A percentile compares a stretch with the other conserved stretches of the same genome.
These are phyloP conservation scores for Fusarium sp. DNA, from an alignment of 2,329 filamentous ascomycete genomes.

Conservation along the genomic window DNA sequence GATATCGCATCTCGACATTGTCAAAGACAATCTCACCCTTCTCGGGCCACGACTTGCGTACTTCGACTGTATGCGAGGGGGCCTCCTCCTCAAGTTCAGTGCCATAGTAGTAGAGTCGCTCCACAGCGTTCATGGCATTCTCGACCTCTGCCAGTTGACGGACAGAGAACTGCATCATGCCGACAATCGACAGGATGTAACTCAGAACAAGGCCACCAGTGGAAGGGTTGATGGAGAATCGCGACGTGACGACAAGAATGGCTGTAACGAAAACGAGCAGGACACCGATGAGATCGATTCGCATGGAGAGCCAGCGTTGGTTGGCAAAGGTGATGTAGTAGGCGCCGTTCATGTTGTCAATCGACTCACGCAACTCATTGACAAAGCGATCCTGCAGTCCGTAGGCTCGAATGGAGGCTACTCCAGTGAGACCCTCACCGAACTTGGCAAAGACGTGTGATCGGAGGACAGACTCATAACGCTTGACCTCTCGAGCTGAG, in stretches of 20 bases:
- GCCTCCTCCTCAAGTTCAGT: constrained; percentile 90
- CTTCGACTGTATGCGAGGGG: constrained; percentile 81
- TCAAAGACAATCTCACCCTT: constrained; percentile 85
- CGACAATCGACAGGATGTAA: constrained; percentile 93
- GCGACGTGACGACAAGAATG: constrained; percentile 91
- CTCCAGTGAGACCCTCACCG: constrained; percentile 87
- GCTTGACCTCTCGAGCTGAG: constrained; percentile 94
- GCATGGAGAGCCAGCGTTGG: constrained; percentile 90
- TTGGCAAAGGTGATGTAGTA: constrained; percentile 97
- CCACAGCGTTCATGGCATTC: constrained; percentile 98
- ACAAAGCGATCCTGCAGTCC: constrained; percentile 84
- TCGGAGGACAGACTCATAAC: constrained; percentile 90
- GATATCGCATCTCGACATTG: constrained; percentile 85
- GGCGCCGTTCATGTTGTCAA: constrained; percentile 93
- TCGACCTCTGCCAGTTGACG: constrained; percentile 95
- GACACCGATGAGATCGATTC: constrained; percentile 88
- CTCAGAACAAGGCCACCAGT: constrained; percentile 91
- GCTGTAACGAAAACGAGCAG: constrained; percentile 88
- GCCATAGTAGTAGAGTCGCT: constrained; percentile 92
- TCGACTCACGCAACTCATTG: constrained; percentile 75
- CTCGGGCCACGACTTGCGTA: constrained; percentile 86
- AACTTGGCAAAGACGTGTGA: constrained; percentile 93
- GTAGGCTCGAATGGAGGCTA: constrained; percentile 90
- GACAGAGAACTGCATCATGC: constrained; percentile 96
- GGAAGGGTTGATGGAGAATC: constrained; percentile 87